Base-by-base conservation (phyloP, 352 stramenopile genomes). In the Globisporangium lucens region DNA sequence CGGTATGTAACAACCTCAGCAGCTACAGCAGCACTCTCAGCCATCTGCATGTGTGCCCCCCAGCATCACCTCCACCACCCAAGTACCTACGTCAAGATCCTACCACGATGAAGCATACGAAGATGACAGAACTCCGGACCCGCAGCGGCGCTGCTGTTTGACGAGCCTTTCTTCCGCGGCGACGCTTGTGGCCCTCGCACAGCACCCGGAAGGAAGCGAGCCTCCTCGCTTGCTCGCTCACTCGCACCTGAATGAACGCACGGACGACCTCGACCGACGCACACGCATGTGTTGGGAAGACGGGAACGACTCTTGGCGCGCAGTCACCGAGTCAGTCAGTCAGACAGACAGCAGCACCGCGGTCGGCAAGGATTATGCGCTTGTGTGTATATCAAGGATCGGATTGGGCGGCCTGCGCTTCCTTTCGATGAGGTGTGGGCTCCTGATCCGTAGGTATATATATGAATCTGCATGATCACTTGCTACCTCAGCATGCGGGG, bases 381-480 rank as follows among this genome's bases (percentile, higher is more conserved):
- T 63, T 72, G 76, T 80, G 81, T 85, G 79, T 93, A 78, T 84
- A 93, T 93, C 85, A 81, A 93, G 85, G 85, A 93, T 93, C 85
- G 85, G 85, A 93, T 88, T 78, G 67, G 71, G 70, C 15, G n/a
- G 52, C 71, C 35, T 56, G 61, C n/a, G 52, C 53, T 36, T 47
- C n/a, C 30, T 65, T 47, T 38, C 49, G 12, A 33, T 63, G 36
- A 47, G 53, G 64, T 35, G 43, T 20, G 29, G 36, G 63, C 47
- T 33, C 61, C 72, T 83, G 71, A 84, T 93, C 85, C 85, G 85
- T 93, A 93, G 85, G 83, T 93, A 91, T 93, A 90, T 88, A 78
- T 89, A 84, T 90, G 66, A 77, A 71, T 22, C 20, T 79, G 78
- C 77, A 76, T 83, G 77, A 70, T 75, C 78, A 29, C 66, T 82